Evolutionary conservation across 768 basidiomycete genomes (phyloP), one percentile per base, ranked within the genome.

Genomic region (Rhizopogon salebrosus): DNA sequence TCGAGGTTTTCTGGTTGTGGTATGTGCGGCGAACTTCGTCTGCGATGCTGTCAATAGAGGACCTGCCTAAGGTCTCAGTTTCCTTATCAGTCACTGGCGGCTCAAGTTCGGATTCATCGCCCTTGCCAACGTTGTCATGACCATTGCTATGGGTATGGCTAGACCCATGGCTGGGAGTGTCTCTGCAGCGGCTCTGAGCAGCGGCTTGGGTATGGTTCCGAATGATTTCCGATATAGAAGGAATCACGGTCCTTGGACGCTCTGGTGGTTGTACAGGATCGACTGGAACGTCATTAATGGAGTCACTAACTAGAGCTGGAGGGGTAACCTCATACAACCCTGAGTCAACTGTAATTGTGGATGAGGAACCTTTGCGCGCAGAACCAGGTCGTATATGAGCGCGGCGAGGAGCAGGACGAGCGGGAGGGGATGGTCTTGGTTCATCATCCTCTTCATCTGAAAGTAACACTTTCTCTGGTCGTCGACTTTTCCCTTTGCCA

Each of bases 141-240:
- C 75, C 74, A 53, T 75, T 70, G 59, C 74, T 80, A 24, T 71
- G 75, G 31, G 73, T 67, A 64, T 79, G 77, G 10, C 78, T 64
- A 5, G 82, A 78, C 35, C 77, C 71, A 38, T 76, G 77, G 57
- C 59, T 58, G 54, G 71, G 70, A n/a, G 77, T 60, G 27, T 76
- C 75, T 36, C 76, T 74, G n/a, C 76, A 69, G 37, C 79, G 77
- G 26, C 65, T 67, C 60, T 80, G 82, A 46, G 72, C 70, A 58
- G 79, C 72, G 20, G 72, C 74, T n/a, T 88, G 87, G 3, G 84
- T 83, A 40, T 92, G 83, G 24, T 80, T 80, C 26, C 87, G 84
- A 55, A 94, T 93, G 55, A 94, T 94, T 52, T 94, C 91, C 37
- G 86, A 87, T 64, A 94, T 94, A 13, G 89, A 89, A 42, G 92